Conservation (phyloP, 2,329 filamentous ascomycete genomes). For the Bimuria novae-zelandiae region DNA sequence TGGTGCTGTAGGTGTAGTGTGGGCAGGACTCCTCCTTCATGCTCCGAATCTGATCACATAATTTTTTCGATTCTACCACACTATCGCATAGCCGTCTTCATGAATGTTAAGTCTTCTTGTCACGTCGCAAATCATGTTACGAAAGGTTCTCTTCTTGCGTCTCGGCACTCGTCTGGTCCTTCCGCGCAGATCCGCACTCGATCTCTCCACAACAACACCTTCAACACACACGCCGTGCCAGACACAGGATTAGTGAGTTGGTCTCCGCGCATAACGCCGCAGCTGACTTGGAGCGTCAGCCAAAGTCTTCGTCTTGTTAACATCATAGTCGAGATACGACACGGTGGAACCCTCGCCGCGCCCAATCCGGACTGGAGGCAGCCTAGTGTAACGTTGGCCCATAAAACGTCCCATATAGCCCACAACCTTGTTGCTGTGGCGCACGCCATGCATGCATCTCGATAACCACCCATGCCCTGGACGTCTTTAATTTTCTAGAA, state of each 20-base stretch:
- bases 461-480: constrained; percentile 5
- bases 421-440: constrained; percentile 2
- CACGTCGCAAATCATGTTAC: too few species aligned
- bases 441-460: neutral
- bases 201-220: neutral
- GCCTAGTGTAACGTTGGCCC: constrained; percentile 5
- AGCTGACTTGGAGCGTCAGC: neutral
- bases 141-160: too few species aligned
- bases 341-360: neutral
- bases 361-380: constrained; percentile 4
- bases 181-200: too few species aligned
- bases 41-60: too few species aligned
- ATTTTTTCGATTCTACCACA: too few species aligned
- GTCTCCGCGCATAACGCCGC: neutral
- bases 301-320: neutral
- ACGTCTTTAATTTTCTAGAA: constrained; percentile 10
- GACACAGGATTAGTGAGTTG: neutral
- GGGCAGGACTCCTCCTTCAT: too few species aligned
- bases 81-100: too few species aligned
- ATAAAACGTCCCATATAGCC: constrained; percentile 3
- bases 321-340: constrained; percentile 1
- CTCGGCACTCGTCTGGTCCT: too few species aligned
- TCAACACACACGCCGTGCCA: neutral
- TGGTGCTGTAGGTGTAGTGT: too few species aligned
- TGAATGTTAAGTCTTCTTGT: too few species aligned